These are phyloP conservation scores for Aspergillus pseudoglaucus DNA, from an alignment of 2,329 filamentous ascomycete genomes.

Conservation along the genomic window DNA sequence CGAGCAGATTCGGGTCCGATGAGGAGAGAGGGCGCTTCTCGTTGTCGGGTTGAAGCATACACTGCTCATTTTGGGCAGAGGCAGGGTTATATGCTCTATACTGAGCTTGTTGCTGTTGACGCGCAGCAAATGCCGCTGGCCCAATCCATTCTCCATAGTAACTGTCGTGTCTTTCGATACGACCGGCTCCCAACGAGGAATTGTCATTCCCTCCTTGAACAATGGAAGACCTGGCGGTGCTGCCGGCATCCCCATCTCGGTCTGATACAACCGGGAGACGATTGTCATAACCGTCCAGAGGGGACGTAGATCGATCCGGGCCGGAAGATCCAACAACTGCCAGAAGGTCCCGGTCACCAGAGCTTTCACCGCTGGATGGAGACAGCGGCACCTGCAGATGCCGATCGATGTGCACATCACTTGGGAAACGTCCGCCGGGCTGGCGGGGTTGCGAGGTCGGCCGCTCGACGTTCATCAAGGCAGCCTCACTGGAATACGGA, in stretches of 20 bases:
- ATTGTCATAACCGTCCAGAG: background rate
- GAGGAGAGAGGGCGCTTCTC: constrained; percentile 3
- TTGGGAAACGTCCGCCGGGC: constrained; percentile 95
- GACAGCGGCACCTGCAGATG: constrained; percentile 74
- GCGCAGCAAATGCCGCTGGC: constrained; percentile 28
- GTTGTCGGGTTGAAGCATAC: background rate
- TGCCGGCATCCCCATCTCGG: constrained; percentile 6
- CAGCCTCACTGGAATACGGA: constrained; percentile 56
- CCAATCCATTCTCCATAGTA: constrained; percentile 51
- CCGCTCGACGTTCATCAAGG: constrained; percentile 31
- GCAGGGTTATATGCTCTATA: constrained; percentile 1
- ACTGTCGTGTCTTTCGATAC: constrained; percentile 28
- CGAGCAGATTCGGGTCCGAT: constrained; percentile 11
- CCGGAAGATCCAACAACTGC: constrained; percentile 49
- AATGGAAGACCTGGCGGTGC: too few species aligned
- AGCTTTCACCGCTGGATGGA: constrained; percentile 74
- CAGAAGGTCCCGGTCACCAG: constrained; percentile 57
- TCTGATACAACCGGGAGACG: constrained; percentile 8
- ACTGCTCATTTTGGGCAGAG: constrained; percentile 2
- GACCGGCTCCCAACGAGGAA: background rate
- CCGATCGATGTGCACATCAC: constrained; percentile 81
- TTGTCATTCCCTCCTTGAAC: too few species aligned
- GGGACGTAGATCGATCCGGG: background rate
- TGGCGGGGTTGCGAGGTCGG: constrained; percentile 50
- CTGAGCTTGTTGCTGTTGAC: constrained; percentile 13